Evolutionary conservation across 2,329 filamentous ascomycete genomes (phyloP), one percentile per base, ranked within the genome.

Genomic region (Claviceps sp.): DNA sequence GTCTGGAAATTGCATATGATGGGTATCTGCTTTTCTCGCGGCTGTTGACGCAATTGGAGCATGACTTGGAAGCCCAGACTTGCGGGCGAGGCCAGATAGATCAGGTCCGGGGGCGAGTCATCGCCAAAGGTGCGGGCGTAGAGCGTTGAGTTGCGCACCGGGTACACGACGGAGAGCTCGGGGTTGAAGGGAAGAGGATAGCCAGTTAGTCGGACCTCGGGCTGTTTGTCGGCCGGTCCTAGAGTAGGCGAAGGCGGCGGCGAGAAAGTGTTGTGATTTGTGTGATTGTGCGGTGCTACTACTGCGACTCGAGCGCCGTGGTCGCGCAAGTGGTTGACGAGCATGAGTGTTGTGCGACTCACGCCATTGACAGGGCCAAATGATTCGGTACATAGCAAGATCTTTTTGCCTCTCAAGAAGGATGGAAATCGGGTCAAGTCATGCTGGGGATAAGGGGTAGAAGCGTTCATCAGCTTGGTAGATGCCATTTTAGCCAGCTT

Each of bases 341-440:
- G 73, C 71, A 81, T 85, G 58, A 82, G 70, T 0, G 84, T 86
- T 4, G 83, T 86, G 55, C 82, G 74, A 59, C 79, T 84, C 46
- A 86, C 83, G n/a, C 84, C 83, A 61, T 86, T 86, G 62, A 86
- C 80, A 0, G 83, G 83, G 3, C 82, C 83, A 53, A 85, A 82
- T 0, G 82, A 86, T 62, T 86, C 84, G 14, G 82, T 86, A 55
- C 82, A 84, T 7, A 86, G 73, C 7, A 86, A 67, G 55, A 86
- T 73, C 55, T 76, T 76, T 63, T 80, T 82, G 9, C 78, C 79
- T 40, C 70, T 66, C n/a, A 86, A 71, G 8, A 68, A 60, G 1
- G 62, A 43, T 0, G 75, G 75, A 55, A 78, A 79, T 41, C 63
- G 55, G 11, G 70, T 65, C 50, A 72, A 60, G 53, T 76, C 69